These are phyloP conservation scores for Toxicodendron radicans DNA, from an alignment of 345 rosid species.

Conservation along the genomic window DNA sequence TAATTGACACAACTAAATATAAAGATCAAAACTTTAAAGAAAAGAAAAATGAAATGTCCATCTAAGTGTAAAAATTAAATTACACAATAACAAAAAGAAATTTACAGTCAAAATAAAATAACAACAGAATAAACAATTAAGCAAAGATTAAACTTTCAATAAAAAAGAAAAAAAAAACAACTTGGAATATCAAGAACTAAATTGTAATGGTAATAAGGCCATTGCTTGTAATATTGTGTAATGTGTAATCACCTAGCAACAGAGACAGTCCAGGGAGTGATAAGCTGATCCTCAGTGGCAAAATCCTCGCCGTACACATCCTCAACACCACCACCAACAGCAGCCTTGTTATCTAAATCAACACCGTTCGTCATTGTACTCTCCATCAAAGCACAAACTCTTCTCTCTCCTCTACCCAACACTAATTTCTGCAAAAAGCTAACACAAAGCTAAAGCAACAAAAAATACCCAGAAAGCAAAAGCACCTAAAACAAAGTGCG, in stretches of 20 bases:
- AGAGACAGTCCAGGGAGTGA: conserved; percentile 89
- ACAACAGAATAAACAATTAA: too few species aligned
- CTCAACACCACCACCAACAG: conserved; percentile 55
- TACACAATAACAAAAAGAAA: not conserved
- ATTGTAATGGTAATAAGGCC: not conserved
- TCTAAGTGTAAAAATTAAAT: not conserved
- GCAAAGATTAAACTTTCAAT: too few species aligned
- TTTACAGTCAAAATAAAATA: not conserved
- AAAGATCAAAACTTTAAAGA: not conserved
- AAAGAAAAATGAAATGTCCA: not conserved
- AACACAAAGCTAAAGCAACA: not conserved
- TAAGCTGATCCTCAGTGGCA: conserved; percentile 82
- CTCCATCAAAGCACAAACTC: conserved; percentile 29
- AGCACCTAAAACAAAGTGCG: not conserved
- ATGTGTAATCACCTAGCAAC: conserved; percentile 66
- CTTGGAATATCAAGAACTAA: not conserved
- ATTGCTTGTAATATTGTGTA: conserved; percentile 10
- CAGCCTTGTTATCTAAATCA: conserved; percentile 40
- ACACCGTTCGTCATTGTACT: conserved; percentile 37
- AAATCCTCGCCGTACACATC: conserved; percentile 78
- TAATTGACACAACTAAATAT: not conserved
- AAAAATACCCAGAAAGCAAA: conserved; percentile 10
- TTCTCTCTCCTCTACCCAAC: conserved; percentile 29
- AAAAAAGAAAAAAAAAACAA: not conserved
- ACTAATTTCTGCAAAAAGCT: conserved; percentile 29